Conservation (phyloP, 495 filamentous ascomycete genomes). For the Talaromyces ruber region DNA sequence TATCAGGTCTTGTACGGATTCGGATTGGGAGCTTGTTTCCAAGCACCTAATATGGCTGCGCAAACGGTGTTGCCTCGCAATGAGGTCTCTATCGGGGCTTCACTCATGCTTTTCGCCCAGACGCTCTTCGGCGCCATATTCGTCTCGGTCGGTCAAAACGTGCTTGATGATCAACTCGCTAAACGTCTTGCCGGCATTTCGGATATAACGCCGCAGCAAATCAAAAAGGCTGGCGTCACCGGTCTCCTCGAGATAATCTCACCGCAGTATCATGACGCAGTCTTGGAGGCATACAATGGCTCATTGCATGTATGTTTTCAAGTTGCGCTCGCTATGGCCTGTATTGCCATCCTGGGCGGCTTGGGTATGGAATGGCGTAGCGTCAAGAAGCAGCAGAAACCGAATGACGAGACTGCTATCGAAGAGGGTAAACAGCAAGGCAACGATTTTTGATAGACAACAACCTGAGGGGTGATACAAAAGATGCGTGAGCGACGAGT, state of each 20-base stretch:
- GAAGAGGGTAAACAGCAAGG: background rate
- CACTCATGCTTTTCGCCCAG: conserved; percentile 47
- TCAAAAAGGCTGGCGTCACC: conserved; percentile 1
- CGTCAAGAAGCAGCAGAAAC: conserved; percentile 14
- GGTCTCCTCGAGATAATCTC: conserved; percentile 4
- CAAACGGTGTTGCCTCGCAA: conserved; percentile 46
- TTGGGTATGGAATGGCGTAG: conserved; percentile 8
- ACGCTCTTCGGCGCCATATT: conserved; percentile 52
- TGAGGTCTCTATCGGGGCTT: conserved; percentile 50
- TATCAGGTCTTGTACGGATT: conserved; percentile 39
- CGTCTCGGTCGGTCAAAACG: conserved; percentile 52
- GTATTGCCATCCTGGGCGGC: conserved; percentile 4
- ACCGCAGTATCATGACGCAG: conserved; percentile 1
- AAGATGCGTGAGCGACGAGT: background rate
- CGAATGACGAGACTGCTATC: background rate
- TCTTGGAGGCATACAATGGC: conserved; percentile 4
- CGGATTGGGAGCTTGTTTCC: conserved; percentile 56
- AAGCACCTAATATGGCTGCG: conserved; percentile 46
- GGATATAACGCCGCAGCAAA: conserved; percentile 1
- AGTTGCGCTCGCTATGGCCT: conserved; percentile 5
- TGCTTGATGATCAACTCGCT: conserved; percentile 53
- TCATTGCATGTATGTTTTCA: conserved; percentile 4
- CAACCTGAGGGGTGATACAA: background rate
- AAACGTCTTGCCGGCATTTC: conserved; percentile 26
- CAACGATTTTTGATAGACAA: background rate